Evolutionary conservation across 2,329 filamentous ascomycete genomes (phyloP), one percentile per base, ranked within the genome.

Genomic region (Diplocarpon rosae): DNA sequence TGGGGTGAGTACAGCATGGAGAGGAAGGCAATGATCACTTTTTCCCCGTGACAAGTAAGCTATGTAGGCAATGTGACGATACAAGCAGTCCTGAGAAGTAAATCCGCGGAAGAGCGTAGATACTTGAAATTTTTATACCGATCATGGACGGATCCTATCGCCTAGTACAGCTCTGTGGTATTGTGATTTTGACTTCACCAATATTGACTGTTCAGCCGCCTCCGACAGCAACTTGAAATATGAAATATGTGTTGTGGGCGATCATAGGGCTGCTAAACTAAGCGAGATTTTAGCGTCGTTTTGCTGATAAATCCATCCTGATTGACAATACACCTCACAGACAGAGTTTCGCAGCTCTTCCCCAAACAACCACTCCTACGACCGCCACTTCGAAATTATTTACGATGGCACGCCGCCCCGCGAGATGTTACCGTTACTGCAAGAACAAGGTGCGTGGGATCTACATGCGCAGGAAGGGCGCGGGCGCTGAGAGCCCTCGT

Each of bases 361-460:
- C 32, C 39, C 41, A 43, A 36, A 45, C 41, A 46, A 47, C 59
- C 60, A 65, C 69, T 65, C 69, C 69, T 66, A 67, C 66, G 61
- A 63, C 64, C 64, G 67, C 58, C 59, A 63, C 59, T 62, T 63
- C 55, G 65, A 72, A 78, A 72, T 74, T 76, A 72, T 78, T 82
- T 83, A 89, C 83, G 78, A 98, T 98, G 92, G 92, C 92, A 68
- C 88, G 92, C 74, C 88, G 92, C 85, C 92, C 92, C 68, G 92
- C 92, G 68, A 85, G 92, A 78, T 98, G 92, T 78, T 98, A 95
- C 82, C 84, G 92, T 69, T 98, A 98, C 85, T 98, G 92, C 89
- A 98, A 98, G 87, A 98, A 96, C 84, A 95, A 95, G 88, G 88
- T 94, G 69, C 73, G 83, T 71, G 42, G 34, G 38, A 43, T 30